Base-by-base conservation (phyloP, 345 rosid genomes). In the Leavenworthia alabamica region DNA sequence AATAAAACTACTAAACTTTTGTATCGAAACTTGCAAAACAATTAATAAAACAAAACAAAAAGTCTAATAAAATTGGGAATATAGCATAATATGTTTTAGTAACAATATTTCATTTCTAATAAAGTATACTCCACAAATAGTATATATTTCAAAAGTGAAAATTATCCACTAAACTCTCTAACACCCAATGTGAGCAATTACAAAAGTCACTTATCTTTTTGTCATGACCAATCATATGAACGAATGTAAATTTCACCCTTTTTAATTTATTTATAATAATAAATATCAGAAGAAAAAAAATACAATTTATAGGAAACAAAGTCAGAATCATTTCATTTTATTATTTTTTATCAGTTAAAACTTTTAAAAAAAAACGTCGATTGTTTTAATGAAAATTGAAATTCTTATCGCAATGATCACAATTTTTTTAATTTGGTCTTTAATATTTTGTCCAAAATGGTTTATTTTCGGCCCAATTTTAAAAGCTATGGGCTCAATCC, bases 151-250 rank as follows among this genome's bases (percentile, higher is more conserved):
- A 17, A 52, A 52, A 32, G 43, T 31, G 4, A 14, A 43, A 51
- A 31, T 22, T 45, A 42, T 43, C 69, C 35, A 53, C 61, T 64
- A 43, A 64, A 23, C 31, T 63, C 22, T 29, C 16, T 19, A 28
- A 14, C 57, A 37, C 57, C 67, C 20, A 41, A 39, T 40, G 28
- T 24, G 16, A 28, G 43, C 52, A 43, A 64, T 64, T 64, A 23
- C 44, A 53, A 64, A 63, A 53, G 61, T 32, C 27, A 54, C 1
- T 32, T 14, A 53, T 43, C 61, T 64, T 64, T 53, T 53, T 2
- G 5, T 26, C 54, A 23, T 1, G 45, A 44, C 70, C 70, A 54
- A 54, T 64, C 46, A 54, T 43, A 42, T 15, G 54, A 9, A 15
- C 44, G 4, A 64, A 16, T 32, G 46, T 44, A 15, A 27, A 2